A percentile compares a stretch with the other conserved stretches of the same genome.
Evolutionary conservation across 495 filamentous ascomycete genomes (phyloP).

Genomic region (Penicillium pulvis): DNA sequence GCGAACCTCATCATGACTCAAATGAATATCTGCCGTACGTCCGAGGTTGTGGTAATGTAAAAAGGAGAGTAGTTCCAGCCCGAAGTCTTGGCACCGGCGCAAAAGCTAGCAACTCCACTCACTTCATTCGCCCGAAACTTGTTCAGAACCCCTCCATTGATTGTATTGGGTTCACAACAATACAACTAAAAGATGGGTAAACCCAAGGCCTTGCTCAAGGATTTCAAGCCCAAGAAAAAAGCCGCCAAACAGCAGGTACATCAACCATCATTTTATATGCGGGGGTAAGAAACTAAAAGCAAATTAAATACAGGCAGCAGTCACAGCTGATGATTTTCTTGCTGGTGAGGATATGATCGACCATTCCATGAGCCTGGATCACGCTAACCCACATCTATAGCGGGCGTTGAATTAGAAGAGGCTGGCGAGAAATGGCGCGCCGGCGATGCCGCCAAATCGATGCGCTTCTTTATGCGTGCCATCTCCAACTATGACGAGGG

Average conservation of each 20-base stretch:
- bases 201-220: constrained; percentile 53
- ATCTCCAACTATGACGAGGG: constrained; percentile 65
- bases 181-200: constrained; percentile 47
- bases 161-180: neutral
- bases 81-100: constrained; percentile 9
- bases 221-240: constrained; percentile 50
- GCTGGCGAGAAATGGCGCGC: constrained; percentile 74
- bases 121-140: neutral
- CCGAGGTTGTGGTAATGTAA: neutral
- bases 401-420: constrained; percentile 69
- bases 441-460: constrained; percentile 67
- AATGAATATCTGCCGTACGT: too few relatives aligned
- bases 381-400: constrained; percentile 31
- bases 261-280: neutral
- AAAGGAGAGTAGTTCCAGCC: neutral
- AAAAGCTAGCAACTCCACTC: constrained; percentile 2
- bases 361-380: neutral
- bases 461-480: constrained; percentile 68
- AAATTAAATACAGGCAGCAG: constrained; percentile 42
- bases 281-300: neutral
- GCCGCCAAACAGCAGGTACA: constrained; percentile 33
- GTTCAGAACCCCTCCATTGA: neutral
- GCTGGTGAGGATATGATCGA: constrained; percentile 40
- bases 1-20: too few relatives aligned
- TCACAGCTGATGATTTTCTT: constrained; percentile 64